Base-by-base conservation (phyloP, 441 rosid species). In the Euphorbia schlechtendalii region DNA sequence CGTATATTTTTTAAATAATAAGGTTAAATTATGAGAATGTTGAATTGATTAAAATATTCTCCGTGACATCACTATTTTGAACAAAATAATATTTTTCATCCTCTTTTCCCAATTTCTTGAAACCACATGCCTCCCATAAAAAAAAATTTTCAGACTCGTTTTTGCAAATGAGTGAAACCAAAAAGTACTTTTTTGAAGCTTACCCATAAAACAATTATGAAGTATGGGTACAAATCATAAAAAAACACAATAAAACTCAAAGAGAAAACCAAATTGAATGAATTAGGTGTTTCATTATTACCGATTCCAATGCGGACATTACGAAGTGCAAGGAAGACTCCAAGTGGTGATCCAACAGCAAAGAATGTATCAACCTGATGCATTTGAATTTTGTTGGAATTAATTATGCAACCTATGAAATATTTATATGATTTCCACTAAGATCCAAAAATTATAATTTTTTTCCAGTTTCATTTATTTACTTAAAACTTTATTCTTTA, bases 261-360 rank as follows among this genome's bases (percentile, higher is more conserved):
- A 67, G 32, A n/a, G 22, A 15, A 12, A 56, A 1, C 12, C 0
- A 57, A 48, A 11, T 22, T 9, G 22, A 43, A 11, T 13, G 15
- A 9, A 58, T 34, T 21, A 66, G 57, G 27, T 28, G 48, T 43
- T 54, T 54, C 52, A 34, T 56, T 18, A 67, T 69, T 90, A 93
- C 97, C 96, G 41, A 86, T 69, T 64, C 99, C 99, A 70, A 93
- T 80, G 61, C 95, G 96, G 61, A 88, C 66, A 70, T 93, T 93
- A 22, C 96, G 90, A 65, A 93, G 95, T 32, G 95, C 83, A 43
- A 90, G 97, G 74, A 93, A 90, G 74, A 90, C 97, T 73, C 99
- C 97, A 61, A 93, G 87, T 71, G 99, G 99, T 28, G 99, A 90
- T 76, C 99, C 99, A 77, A 93, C 97, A 8, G 97, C 99, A 74